Conservation (phyloP, 1,139 yeast species). For the Yamadazyma sp. region DNA sequence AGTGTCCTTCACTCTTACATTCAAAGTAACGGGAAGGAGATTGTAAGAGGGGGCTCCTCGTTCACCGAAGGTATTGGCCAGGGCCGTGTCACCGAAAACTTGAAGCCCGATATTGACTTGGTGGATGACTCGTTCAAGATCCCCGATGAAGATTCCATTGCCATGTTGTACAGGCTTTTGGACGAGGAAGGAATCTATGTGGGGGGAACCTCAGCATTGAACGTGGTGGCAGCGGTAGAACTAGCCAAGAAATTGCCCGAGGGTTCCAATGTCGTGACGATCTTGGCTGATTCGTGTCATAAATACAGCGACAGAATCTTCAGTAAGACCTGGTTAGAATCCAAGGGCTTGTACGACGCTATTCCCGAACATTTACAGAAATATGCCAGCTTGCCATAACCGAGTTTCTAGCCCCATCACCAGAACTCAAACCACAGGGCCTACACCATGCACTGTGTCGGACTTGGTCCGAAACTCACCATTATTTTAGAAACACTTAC, state of each 20-base stretch:
- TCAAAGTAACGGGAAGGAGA: slow-evolving; percentile 59
- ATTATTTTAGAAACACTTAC: too few species aligned
- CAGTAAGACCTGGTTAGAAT: slow-evolving; percentile 71
- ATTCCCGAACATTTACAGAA: slow-evolving; percentile 71
- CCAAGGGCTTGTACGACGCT: slow-evolving; percentile 62
- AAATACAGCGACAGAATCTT: slow-evolving; percentile 81
- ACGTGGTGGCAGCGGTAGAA: slow-evolving; percentile 78
- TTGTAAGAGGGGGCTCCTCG: slow-evolving; percentile 72
- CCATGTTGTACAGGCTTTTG: slow-evolving; percentile 76
- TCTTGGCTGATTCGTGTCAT: slow-evolving; percentile 86
- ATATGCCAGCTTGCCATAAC: slow-evolving; percentile 43
- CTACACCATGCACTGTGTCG: too few species aligned
- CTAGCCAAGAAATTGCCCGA: slow-evolving; percentile 77
- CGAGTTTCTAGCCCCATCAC: too few species aligned
- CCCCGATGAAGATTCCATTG: slow-evolving; percentile 73
- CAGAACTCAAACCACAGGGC: too few species aligned
- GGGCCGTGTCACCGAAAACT: slow-evolving; percentile 84
- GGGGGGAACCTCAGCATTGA: slow-evolving; percentile 87
- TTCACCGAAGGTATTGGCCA: slow-evolving; percentile 97
- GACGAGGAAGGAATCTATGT: slow-evolving; percentile 88
- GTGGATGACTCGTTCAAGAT: slow-evolving; percentile 76
- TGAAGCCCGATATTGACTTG: slow-evolving; percentile 65
- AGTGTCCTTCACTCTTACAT: slow-evolving; percentile 79
- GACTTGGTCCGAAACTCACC: too few species aligned
- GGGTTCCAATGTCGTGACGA: slow-evolving; percentile 78